Evolutionary conservation across 2,329 filamentous ascomycete genomes (phyloP).

Genomic region (Scedosporium aurantiacum): DNA sequence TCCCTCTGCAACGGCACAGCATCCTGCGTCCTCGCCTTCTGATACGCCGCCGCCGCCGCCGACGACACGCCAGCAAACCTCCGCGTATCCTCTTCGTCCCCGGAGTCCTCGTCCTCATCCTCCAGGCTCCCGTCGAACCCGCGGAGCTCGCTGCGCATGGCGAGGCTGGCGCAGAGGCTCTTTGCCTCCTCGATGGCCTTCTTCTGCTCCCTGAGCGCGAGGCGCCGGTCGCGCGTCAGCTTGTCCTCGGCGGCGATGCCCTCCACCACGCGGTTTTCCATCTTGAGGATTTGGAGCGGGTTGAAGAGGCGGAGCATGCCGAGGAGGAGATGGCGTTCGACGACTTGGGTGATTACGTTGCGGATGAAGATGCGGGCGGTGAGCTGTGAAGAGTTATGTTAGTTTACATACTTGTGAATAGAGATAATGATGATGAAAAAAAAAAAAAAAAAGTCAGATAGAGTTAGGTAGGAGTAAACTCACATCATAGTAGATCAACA

Average conservation of each 20-base stretch:
- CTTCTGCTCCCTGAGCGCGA: constrained; percentile 35
- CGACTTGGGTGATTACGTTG: constrained; percentile 41
- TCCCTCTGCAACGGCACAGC: background rate
- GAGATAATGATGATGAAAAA: background rate
- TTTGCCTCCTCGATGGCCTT: constrained; percentile 39
- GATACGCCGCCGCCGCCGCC: background rate
- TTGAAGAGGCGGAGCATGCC: constrained; percentile 42
- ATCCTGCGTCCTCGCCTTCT: background rate
- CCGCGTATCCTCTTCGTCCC: background rate
- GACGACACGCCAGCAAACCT: background rate
- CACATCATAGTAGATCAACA: constrained; percentile 42
- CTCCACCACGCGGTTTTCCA: constrained; percentile 33
- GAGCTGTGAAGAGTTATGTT: constrained; percentile 15
- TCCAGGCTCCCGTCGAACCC: constrained; percentile 15
- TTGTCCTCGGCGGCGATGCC: constrained; percentile 42
- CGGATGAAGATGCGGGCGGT: constrained; percentile 40
- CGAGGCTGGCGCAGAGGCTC: constrained; percentile 36
- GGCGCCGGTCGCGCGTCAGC: constrained; percentile 37
- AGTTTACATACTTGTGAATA: background rate
- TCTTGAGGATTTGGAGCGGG: constrained; percentile 37
- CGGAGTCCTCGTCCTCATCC: constrained; percentile 17
- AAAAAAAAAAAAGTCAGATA: background rate
- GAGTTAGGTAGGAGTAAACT: background rate
- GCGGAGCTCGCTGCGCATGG: constrained; percentile 40
- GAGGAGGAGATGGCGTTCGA: constrained; percentile 38